A percentile compares a stretch with the other conserved stretches of the same genome.
Conservation (phyloP, 768 basidiomycete genomes). For the Rhodosporidiobolus sp. region DNA sequence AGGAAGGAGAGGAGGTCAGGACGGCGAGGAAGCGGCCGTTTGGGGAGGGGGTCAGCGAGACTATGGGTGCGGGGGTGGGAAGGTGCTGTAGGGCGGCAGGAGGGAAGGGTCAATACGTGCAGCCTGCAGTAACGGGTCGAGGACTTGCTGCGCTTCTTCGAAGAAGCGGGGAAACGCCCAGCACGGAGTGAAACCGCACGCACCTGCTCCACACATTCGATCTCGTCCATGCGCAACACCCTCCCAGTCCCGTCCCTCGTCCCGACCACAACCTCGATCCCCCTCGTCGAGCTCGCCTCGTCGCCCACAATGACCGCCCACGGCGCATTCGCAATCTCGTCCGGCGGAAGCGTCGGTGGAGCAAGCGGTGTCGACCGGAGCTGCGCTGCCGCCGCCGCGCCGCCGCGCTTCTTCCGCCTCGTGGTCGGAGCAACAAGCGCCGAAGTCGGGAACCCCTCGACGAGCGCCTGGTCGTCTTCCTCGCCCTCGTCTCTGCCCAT, state of each 20-base stretch:
- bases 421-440: not conserved
- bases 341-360: slow-evolving; percentile 66
- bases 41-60: slow-evolving; percentile 80
- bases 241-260: slow-evolving; percentile 59
- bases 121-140: not conserved
- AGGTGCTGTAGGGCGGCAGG: slow-evolving; percentile 52
- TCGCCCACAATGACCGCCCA: slow-evolving; percentile 64
- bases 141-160: too few species aligned
- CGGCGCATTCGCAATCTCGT: slow-evolving; percentile 71
- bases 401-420: slow-evolving; percentile 1
- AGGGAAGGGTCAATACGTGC: not conserved
- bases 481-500: not conserved
- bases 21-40: slow-evolving; percentile 89
- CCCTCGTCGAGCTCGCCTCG: slow-evolving; percentile 80
- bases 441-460: not conserved
- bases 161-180: too few species aligned
- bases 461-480: not conserved
- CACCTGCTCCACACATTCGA: slow-evolving; percentile 76
- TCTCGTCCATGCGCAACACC: slow-evolving; percentile 78
- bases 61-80: slow-evolving; percentile 82
- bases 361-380: slow-evolving; percentile 27
- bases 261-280: slow-evolving; percentile 83
- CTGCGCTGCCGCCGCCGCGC: not conserved
- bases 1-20: slow-evolving; percentile 56
- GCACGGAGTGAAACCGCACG: not conserved